These are phyloP conservation scores for Fonsecaea multimorphosa DNA, from an alignment of 2,329 filamentous ascomycete species.

Conservation along the genomic window DNA sequence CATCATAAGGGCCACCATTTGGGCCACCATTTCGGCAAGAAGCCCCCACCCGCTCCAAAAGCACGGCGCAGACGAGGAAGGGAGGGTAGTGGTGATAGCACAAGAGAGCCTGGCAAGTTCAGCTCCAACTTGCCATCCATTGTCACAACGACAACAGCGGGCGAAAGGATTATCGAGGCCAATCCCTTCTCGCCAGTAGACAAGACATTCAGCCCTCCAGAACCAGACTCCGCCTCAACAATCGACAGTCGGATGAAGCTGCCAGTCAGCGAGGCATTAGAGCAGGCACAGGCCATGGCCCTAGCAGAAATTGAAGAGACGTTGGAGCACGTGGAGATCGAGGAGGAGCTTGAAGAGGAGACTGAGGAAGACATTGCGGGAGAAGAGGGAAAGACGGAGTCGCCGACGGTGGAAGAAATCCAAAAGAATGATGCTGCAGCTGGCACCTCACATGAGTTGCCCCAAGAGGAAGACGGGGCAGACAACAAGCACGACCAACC, in stretches of 20 bases:
- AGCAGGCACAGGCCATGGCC: conserved; percentile 36
- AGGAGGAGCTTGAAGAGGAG: conserved; percentile 1
- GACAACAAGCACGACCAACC: background rate
- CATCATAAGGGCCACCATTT: conserved; percentile 27
- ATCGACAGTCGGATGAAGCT: conserved; percentile 24
- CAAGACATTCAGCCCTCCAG: conserved; percentile 31
- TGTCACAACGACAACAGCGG: conserved; percentile 31
- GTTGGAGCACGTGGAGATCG: conserved; percentile 35
- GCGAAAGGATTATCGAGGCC: conserved; percentile 19
- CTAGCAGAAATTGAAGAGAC: conserved; percentile 35
- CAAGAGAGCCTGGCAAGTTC: conserved; percentile 38
- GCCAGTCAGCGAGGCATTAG: conserved; percentile 36
- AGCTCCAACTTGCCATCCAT: conserved; percentile 37
- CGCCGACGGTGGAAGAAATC: background rate
- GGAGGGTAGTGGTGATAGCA: conserved; percentile 37
- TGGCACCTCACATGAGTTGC: background rate
- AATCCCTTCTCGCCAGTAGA: conserved; percentile 34
- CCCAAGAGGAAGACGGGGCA: background rate
- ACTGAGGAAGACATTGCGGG: background rate
- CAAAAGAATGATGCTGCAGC: background rate
- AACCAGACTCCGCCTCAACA: conserved; percentile 10
- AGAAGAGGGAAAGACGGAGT: background rate
- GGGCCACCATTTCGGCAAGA: conserved; percentile 31
- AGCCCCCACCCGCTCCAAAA: conserved; percentile 45
- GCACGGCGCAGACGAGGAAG: conserved; percentile 49